Conservation (phyloP, 2,329 filamentous ascomycete genomes). For the Colletotrichum gigasporum region DNA sequence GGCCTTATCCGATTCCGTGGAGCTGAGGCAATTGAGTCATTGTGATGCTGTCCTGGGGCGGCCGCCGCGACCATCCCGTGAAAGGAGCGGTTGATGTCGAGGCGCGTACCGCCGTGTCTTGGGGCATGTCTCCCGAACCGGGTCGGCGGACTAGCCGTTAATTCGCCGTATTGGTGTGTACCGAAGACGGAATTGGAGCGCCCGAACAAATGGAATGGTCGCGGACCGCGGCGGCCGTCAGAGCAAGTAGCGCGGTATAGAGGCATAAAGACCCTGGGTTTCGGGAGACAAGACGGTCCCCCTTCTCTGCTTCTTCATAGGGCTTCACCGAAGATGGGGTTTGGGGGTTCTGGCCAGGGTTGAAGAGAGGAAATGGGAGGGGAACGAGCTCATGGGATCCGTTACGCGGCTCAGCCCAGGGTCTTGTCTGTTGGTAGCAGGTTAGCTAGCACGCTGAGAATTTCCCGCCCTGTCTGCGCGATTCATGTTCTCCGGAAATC, state of each 20-base stretch:
- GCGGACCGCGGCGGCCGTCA: background rate
- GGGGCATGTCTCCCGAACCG: background rate
- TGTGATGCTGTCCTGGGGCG: background rate
- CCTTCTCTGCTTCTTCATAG: slow-evolving; percentile 9
- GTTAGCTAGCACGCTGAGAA: slow-evolving; percentile 5
- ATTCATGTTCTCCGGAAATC: slow-evolving; percentile 21
- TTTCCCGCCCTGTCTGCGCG: slow-evolving; percentile 13
- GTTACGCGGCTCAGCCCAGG: slow-evolving; percentile 17
- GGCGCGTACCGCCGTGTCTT: too few relatives aligned
- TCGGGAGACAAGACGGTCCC: background rate
- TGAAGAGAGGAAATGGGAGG: background rate
- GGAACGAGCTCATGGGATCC: background rate
- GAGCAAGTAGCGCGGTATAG: slow-evolving; percentile 5
- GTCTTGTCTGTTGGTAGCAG: slow-evolving; percentile 17
- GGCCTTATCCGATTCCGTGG: background rate
- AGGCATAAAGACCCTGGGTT: background rate
- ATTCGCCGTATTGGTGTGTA: background rate
- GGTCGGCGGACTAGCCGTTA: too few relatives aligned
- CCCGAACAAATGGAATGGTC: background rate
- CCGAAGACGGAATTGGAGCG: slow-evolving; percentile 9
- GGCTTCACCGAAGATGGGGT: slow-evolving; percentile 18
- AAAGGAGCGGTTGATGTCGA: too few relatives aligned
- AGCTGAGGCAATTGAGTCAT: background rate
- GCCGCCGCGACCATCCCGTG: background rate
- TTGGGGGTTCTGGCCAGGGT: slow-evolving; percentile 1